Conservation (phyloP, 176 grass and related monocot species). For the Avena atlantica region DNA sequence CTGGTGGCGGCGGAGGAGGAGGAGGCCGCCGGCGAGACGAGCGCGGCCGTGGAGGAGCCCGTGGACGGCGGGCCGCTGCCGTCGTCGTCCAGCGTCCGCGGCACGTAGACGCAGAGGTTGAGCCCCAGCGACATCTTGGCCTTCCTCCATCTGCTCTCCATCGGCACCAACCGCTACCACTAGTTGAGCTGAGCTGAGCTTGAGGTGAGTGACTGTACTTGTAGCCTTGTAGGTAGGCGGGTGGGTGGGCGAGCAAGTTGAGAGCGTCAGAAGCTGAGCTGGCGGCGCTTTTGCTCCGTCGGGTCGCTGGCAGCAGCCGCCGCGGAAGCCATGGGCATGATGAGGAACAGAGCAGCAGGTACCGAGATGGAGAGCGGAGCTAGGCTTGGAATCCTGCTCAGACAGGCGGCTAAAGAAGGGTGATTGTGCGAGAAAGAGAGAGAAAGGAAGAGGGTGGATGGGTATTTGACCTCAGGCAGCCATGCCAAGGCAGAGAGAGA, state of each 20-base stretch:
- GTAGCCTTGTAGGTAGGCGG: conserved; percentile 37
- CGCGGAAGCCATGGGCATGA: conserved; percentile 43
- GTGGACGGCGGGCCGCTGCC: conserved; percentile 45
- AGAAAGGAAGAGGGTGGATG: conserved; percentile 25
- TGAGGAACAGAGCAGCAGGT: not conserved
- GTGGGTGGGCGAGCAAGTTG: conserved; percentile 19
- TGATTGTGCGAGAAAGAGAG: conserved; percentile 28
- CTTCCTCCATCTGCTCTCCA: conserved; percentile 93
- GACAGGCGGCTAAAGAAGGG: conserved; percentile 32
- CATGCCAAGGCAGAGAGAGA: not conserved
- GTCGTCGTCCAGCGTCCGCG: conserved; percentile 63
- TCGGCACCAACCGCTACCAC: conserved; percentile 4
- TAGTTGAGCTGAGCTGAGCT: not conserved
- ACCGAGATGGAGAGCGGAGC: not conserved
- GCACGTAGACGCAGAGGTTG: conserved; percentile 90
- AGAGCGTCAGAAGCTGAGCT: conserved; percentile 41
- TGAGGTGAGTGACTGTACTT: conserved; percentile 20
- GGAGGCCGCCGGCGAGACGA: conserved; percentile 58
- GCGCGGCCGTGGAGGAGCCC: conserved; percentile 53
- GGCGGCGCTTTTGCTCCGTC: conserved; percentile 40
- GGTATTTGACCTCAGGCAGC: conserved; percentile 54
- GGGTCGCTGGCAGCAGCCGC: conserved; percentile 18
- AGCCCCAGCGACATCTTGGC: conserved; percentile 87
- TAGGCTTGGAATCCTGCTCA: conserved; percentile 31
- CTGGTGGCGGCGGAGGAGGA: conserved; percentile 55